Percentiles rank a stretch among this genome's conserved stretches.
These are phyloP conservation scores for Marasmius tenuissimus DNA, from an alignment of 1,284 basidiomycete genomes.

Conservation along the genomic window DNA sequence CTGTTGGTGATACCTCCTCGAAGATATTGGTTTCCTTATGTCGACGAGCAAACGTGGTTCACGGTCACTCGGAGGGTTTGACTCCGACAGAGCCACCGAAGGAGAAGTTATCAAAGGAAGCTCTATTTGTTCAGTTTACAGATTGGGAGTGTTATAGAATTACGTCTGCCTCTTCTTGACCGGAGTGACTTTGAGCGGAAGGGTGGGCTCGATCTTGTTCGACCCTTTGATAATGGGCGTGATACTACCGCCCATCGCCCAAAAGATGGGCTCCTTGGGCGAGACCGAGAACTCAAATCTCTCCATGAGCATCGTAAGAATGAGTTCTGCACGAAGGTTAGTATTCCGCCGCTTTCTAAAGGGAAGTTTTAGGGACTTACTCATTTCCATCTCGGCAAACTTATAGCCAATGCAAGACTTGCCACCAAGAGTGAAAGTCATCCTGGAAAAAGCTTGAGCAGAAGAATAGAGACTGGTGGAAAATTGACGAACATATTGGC, in stretches of 20 bases:
- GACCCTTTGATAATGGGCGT: not conserved
- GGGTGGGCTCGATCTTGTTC: not conserved
- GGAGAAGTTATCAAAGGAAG: no score
- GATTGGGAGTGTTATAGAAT: no score
- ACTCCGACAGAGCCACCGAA: no score
- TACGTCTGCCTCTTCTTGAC: no score
- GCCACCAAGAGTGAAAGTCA: constrained; percentile 1
- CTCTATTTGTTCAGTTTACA: no score
- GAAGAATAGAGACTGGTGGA: not conserved
- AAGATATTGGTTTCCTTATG: no score
- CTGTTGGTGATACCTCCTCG: no score
- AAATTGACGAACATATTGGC: not conserved
- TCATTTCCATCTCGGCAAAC: not conserved
- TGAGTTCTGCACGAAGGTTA: not conserved
- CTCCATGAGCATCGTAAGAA: not conserved
- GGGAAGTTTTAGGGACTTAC: not conserved
- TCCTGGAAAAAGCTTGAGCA: not conserved
- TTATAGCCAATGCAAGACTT: not conserved
- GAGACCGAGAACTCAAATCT: not conserved
- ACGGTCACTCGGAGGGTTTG: no score
- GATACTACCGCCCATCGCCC: not conserved
- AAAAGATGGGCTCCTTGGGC: not conserved
- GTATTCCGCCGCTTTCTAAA: no score
- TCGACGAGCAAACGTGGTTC: no score
- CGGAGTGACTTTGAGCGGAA: constrained; percentile 1